These are phyloP conservation scores for Nitzschia inconspicua DNA, from an alignment of 108 stramenopile genomes.

Conservation along the genomic window DNA sequence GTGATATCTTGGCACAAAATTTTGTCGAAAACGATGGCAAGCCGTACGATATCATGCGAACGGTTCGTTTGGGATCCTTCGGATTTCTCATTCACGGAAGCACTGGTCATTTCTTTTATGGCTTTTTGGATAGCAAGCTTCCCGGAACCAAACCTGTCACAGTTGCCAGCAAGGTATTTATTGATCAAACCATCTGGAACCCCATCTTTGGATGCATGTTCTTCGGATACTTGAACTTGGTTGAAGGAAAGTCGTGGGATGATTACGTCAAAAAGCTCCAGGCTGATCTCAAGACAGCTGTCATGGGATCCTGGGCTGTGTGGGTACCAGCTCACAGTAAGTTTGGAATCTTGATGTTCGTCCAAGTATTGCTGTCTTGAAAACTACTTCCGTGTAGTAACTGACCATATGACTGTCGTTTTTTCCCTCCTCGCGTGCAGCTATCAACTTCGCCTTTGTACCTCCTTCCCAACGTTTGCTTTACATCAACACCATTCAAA, in stretches of 20 bases:
- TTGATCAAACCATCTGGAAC: slow-evolving; percentile 94
- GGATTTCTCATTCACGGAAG: slow-evolving; percentile 93
- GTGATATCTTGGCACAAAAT: slow-evolving; percentile 91
- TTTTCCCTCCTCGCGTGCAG: too few species aligned
- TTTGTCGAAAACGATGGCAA: slow-evolving; percentile 84
- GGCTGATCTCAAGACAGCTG: slow-evolving; percentile 90
- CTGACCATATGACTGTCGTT: slow-evolving; percentile 33
- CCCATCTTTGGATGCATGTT: slow-evolving; percentile 95
- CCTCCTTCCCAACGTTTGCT: slow-evolving; percentile 89
- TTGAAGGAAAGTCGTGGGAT: slow-evolving; percentile 80
- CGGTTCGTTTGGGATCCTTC: slow-evolving; percentile 87
- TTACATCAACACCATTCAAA: slow-evolving; percentile 96
- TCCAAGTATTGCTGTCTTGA: too few species aligned
- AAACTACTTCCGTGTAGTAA: background rate
- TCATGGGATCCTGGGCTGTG: slow-evolving; percentile 79
- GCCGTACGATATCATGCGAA: slow-evolving; percentile 87
- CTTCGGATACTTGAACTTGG: slow-evolving; percentile 90
- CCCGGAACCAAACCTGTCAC: slow-evolving; percentile 88
- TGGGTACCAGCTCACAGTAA: slow-evolving; percentile 63
- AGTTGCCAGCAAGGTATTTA: slow-evolving; percentile 91
- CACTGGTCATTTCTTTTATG: slow-evolving; percentile 96
- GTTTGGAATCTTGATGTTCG: too few species aligned
- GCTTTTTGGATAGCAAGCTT: slow-evolving; percentile 87
- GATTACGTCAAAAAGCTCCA: slow-evolving; percentile 86
- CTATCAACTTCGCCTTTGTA: slow-evolving; percentile 94